Base-by-base conservation (phyloP, 495 filamentous ascomycete genomes). In the Astrocystis sublimbata region DNA sequence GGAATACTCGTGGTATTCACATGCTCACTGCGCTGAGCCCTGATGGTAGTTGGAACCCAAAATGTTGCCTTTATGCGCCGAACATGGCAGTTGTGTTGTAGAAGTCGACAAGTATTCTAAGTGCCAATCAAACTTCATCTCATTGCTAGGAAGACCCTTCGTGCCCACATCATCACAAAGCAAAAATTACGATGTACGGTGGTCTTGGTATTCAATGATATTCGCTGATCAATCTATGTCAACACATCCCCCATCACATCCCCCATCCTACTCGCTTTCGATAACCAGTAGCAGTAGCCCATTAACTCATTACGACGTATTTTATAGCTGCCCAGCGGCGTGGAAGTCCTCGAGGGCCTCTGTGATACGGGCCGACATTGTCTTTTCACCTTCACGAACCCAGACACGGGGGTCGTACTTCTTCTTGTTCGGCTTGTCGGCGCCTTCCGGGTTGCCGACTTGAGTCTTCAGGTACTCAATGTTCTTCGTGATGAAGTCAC, bases 391-490 rank as follows among this genome's bases (percentile, higher is more conserved):
- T 81, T 96, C 92, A 62, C 93, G 89, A 47, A 98, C 89, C 89
- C 89, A 91, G 66, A 91, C 88, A 52, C 80, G 74, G 21, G 76
- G 79, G 65, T 97, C 93, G 78, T 94, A 98, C 87, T 84, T 93
- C 84, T 97, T 97, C 89, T 98, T 98, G 86, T 98, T 98, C 67
- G 94, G 94, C 87, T 97, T 97, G 81, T 93, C 90, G 24, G 84
- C 83, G 56, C 93, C 96, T 24, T 98, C 93, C 50, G 96, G 94
- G 84, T 98, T 98, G 69, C 96, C 94, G 69, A 98, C 89, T 66
- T 88, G 85, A 33, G 81, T 81, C 79, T 82, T 78, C 65, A 99
- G 74, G 83, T 97, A 98, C 63, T 98, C 93, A 85, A 96, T 92
- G 84, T 98, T 98, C 70, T 85, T 89, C 64, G 91, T 78, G 66